These are phyloP conservation scores for Leccinum olivaceopallidum DNA, from an alignment of 768 basidiomycete species.

Conservation along the genomic window DNA sequence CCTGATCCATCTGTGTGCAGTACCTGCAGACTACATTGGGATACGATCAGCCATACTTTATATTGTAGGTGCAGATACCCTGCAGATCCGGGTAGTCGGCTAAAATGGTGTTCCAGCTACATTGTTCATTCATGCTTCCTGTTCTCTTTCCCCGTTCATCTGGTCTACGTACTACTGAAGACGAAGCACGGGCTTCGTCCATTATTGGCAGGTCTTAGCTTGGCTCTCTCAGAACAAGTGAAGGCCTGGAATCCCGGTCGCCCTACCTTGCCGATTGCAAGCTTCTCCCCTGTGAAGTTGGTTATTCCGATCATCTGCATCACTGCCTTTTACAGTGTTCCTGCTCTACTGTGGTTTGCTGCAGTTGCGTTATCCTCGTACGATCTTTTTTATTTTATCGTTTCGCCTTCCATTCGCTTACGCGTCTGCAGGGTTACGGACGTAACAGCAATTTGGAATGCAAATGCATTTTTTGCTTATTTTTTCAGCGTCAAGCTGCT, in stretches of 20 bases:
- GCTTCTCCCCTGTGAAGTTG: conserved; percentile 37
- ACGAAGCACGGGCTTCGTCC: conserved; percentile 48
- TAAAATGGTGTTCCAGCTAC: conserved; percentile 51
- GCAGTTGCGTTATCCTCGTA: conserved; percentile 72
- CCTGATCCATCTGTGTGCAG: conserved; percentile 38
- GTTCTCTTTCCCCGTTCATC: conserved; percentile 81
- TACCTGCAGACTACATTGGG: conserved; percentile 76
- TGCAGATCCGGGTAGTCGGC: background rate
- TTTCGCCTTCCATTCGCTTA: conserved; percentile 8
- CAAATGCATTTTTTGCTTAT: conserved; percentile 91
- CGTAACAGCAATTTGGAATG: conserved; percentile 88
- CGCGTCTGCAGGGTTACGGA: conserved; percentile 63
- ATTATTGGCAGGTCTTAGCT: conserved; percentile 52
- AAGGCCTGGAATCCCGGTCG: conserved; percentile 8
- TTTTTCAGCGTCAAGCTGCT: conserved; percentile 77
- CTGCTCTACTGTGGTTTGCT: conserved; percentile 74
- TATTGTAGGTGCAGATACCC: conserved; percentile 59
- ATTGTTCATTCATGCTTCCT: conserved; percentile 82
- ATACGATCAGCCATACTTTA: conserved; percentile 87
- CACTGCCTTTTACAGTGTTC: conserved; percentile 54
- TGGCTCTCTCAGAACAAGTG: conserved; percentile 42
- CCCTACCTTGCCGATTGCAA: conserved; percentile 5
- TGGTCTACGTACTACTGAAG: conserved; percentile 59
- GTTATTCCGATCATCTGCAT: conserved; percentile 26
- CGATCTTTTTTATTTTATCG: conserved; percentile 28